Conservation (phyloP, 202 grass and related monocot genomes). For the Setaria viridis region DNA sequence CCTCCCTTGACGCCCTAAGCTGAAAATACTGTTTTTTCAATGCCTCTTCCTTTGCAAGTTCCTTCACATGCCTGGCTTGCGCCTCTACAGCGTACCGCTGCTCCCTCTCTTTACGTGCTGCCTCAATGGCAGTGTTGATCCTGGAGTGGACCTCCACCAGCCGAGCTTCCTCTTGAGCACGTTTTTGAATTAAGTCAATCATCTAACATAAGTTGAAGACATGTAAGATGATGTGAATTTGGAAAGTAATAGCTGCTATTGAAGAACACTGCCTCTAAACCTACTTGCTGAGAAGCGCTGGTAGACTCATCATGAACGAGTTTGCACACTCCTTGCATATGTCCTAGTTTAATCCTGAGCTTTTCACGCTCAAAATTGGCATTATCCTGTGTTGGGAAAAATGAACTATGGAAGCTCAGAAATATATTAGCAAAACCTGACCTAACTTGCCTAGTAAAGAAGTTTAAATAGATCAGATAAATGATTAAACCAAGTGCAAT, state of each 20-base stretch:
- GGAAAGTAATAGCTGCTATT: conserved; percentile 10
- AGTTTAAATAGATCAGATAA: background rate
- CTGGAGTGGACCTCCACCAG: conserved; percentile 47
- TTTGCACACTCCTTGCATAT: conserved; percentile 39
- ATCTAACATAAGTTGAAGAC: conserved; percentile 39
- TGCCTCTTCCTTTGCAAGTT: conserved; percentile 49
- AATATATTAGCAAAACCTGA: background rate
- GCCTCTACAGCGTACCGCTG: conserved; percentile 39
- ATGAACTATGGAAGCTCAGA: background rate
- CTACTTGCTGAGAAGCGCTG: conserved; percentile 43
- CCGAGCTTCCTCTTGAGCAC: conserved; percentile 45
- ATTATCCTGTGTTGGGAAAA: conserved; percentile 33
- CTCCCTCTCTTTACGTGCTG: conserved; percentile 43
- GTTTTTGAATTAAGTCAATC: conserved; percentile 40
- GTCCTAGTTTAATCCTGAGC: conserved; percentile 43
- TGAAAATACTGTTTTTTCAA: conserved; percentile 46
- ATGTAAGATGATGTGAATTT: conserved; percentile 9
- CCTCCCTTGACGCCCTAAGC: conserved; percentile 44
- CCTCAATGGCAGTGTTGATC: conserved; percentile 43
- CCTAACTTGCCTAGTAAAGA: conserved; percentile 31
- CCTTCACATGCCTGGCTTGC: conserved; percentile 34
- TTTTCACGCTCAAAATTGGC: conserved; percentile 48
- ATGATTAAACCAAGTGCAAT: background rate
- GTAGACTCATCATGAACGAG: conserved; percentile 40
- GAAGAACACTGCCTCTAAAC: conserved; percentile 6